A percentile compares a stretch with the other conserved stretches of the same genome.
Evolutionary conservation across 176 grass and related monocot genomes (phyloP).

Genomic region (Oryza meyeriana): DNA sequence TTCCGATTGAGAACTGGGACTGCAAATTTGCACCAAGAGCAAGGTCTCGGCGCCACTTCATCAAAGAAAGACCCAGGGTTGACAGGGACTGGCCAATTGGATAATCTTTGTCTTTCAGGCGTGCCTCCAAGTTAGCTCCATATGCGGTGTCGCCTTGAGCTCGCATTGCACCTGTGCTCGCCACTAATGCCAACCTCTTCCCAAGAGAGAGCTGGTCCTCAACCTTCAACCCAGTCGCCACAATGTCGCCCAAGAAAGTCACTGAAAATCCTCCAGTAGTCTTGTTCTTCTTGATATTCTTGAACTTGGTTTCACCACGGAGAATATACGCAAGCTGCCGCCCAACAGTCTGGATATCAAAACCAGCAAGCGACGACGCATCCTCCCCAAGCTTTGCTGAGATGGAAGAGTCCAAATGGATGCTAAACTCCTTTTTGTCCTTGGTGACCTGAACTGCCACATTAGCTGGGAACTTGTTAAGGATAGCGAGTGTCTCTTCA

Average conservation of each 20-base stretch:
- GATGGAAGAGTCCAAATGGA: slow-evolving; percentile 89
- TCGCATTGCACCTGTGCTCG: slow-evolving; percentile 65
- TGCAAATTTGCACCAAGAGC: slow-evolving; percentile 88
- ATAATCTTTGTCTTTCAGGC: slow-evolving; percentile 73
- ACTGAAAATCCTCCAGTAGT: slow-evolving; percentile 82
- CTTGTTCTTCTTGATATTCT: slow-evolving; percentile 88
- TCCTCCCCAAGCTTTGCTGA: slow-evolving; percentile 86
- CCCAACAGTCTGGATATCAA: slow-evolving; percentile 85
- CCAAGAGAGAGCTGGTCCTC: slow-evolving; percentile 85
- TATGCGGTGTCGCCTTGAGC: slow-evolving; percentile 76
- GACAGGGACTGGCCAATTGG: slow-evolving; percentile 66
- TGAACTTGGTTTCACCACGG: slow-evolving; percentile 86
- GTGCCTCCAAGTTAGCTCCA: slow-evolving; percentile 80
- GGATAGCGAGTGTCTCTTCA: slow-evolving; percentile 72
- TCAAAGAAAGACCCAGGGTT: slow-evolving; percentile 77
- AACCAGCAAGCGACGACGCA: slow-evolving; percentile 78
- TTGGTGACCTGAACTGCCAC: slow-evolving; percentile 83
- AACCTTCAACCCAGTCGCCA: slow-evolving; percentile 80
- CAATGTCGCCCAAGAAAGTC: slow-evolving; percentile 81
- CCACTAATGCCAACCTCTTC: slow-evolving; percentile 61
- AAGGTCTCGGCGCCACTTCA: slow-evolving; percentile 70
- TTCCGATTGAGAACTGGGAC: slow-evolving; percentile 64
- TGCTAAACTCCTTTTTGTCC: slow-evolving; percentile 96
- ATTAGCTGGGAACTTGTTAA: slow-evolving; percentile 59
- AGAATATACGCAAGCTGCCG: slow-evolving; percentile 74